Evolutionary conservation across 139 green algal genomes (phyloP), one percentile per base, ranked within the genome.

Genomic region (Gonium pectorale): DNA sequence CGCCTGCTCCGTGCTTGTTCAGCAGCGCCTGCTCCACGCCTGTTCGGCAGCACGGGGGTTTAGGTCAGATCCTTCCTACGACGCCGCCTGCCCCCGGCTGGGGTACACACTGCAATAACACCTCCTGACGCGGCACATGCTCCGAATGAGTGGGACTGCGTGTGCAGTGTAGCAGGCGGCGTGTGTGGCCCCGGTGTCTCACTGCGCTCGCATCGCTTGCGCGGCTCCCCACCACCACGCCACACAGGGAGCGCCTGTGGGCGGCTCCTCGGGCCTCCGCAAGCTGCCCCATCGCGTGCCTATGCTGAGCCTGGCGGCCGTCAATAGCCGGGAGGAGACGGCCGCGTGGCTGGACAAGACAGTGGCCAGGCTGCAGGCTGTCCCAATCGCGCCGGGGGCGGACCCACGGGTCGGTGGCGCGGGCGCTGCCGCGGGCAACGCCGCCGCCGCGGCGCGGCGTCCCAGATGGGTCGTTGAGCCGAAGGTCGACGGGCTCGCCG

Each of bases 401-500:
- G 13, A 24, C 41, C 0, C 6, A 31, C 8, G 49, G 3, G 49
- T 24, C 24, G 7, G 49, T 8, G 13, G 4, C 31, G n/a, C 21
- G 7, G 21, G 33, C 51, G 33, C 52, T 33, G 27, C 22, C 17
- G 13, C 41, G 66, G 8, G 21, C 60, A 21, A 22, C 46, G 8
- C 38, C 88, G 26, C 46, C 63, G 43, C n/a, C n/a, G n/a, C n/a
- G 68, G 27, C 26, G 7, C 33, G 46, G 9, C 51, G 52, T 69
- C 69, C 73, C 4, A n/a, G 59, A 0, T 92, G 88, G 88, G 78
- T 88, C 35, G 74, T 92, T 29, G 91, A 94, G 82, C 91, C 91
- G 7, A 94, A 94, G 59, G 83, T 94, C 22, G 91, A 94, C 79
- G 91, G 91, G 26, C 88, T 94, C 43, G 89, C 91, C 5, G 37